Evolutionary conservation across 108 stramenopile species (phyloP).

Genomic region (Nitzschia sp.): DNA sequence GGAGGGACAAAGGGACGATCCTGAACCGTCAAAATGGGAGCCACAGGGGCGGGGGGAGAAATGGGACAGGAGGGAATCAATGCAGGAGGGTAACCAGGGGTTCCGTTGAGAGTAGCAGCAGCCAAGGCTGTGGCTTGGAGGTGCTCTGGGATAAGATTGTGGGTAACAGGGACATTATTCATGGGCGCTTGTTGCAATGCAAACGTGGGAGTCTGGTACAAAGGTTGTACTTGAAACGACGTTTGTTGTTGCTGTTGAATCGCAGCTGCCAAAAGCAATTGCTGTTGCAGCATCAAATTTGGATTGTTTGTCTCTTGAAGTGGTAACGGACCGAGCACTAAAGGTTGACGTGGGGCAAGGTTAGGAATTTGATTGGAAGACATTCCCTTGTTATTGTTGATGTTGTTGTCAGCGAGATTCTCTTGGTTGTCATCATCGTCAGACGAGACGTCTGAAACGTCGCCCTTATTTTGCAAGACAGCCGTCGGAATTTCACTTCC

Average conservation of each 20-base stretch:
- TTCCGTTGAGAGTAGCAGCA: constrained; percentile 34
- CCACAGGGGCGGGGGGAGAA: not conserved
- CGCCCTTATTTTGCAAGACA: too few relatives aligned
- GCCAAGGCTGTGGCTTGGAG: constrained; percentile 35
- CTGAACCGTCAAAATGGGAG: constrained; percentile 52
- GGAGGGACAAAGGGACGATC: constrained; percentile 67
- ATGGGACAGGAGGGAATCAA: constrained; percentile 21
- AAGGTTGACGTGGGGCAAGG: too few relatives aligned
- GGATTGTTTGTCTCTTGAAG: not conserved
- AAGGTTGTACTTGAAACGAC: constrained; percentile 7
- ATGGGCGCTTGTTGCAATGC: not conserved
- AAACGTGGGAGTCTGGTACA: not conserved
- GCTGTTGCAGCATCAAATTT: constrained; percentile 2
- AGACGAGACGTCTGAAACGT: too few relatives aligned
- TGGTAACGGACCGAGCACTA: not conserved
- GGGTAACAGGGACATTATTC: constrained; percentile 4
- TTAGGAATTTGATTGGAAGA: too few relatives aligned
- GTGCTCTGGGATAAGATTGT: constrained; percentile 49
- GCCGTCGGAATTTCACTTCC: too few relatives aligned
- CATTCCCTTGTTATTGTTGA: too few relatives aligned
- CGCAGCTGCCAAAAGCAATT: constrained; percentile 6
- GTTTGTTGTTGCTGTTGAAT: not conserved
- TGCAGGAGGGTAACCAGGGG: constrained; percentile 34
- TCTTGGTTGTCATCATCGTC: too few relatives aligned
- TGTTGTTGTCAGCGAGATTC: too few relatives aligned